phyloP scores from a whole-genome alignment of 805 yeast species.

The Maudiozyma saulgeensis region DNA sequence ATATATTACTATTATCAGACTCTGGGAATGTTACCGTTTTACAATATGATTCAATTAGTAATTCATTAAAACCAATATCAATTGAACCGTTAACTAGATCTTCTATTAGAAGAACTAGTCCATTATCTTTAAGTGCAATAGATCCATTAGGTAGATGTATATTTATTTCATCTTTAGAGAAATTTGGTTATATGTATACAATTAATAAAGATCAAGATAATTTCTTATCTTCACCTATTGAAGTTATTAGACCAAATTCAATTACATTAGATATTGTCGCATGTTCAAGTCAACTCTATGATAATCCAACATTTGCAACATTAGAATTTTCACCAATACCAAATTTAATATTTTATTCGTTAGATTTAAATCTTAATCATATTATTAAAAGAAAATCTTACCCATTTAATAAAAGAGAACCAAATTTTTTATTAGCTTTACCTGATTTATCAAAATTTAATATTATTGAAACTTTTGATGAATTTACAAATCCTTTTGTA shows the following conservation, averaged over 20 bases:
- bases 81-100: conserved; percentile 66
- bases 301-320: conserved; percentile 78
- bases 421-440: conserved; percentile 51
- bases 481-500: conserved; percentile 35
- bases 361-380: conserved; percentile 80
- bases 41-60: not conserved
- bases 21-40: conserved; percentile 56
- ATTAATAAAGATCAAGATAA: conserved; percentile 30
- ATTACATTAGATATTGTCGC: conserved; percentile 49
- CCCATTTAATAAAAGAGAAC: conserved; percentile 19
- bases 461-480: conserved; percentile 7
- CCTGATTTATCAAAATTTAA: conserved; percentile 38
- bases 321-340: conserved; percentile 42
- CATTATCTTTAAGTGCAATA: conserved; percentile 60
- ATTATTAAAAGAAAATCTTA: conserved; percentile 45
- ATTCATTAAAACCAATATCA: conserved; percentile 35
- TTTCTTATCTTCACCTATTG: conserved; percentile 60
- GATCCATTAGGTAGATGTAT: conserved; percentile 69
- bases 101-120: conserved; percentile 65
- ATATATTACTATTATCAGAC: conserved; percentile 51
- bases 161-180: conserved; percentile 64
- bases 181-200: conserved; percentile 60
- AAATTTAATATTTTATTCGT: conserved; percentile 57
- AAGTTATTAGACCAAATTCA: conserved; percentile 42
- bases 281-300: conserved; percentile 59